Conservation (phyloP, 2,329 filamentous ascomycete species). For the Ascochyta fabae region DNA sequence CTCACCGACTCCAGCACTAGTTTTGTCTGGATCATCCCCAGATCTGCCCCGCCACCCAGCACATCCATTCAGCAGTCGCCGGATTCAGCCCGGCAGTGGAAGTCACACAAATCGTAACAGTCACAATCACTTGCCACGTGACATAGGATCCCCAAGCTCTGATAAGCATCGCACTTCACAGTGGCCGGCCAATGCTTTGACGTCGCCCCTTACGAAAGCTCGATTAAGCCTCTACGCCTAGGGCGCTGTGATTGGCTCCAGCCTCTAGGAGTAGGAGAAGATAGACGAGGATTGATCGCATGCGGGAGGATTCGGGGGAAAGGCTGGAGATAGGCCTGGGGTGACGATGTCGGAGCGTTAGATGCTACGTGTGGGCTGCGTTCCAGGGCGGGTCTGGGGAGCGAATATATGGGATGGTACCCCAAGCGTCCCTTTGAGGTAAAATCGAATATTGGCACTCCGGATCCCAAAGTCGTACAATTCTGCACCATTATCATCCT, state of each 20-base stretch:
- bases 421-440: constrained; percentile 10
- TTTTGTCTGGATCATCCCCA: constrained; percentile 11
- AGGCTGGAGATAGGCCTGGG: constrained; percentile 13
- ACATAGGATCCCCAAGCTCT: constrained; percentile 5
- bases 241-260: constrained; percentile 17
- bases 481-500: not conserved
- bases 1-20: constrained; percentile 10
- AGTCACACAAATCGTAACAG: constrained; percentile 15
- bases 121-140: constrained; percentile 12
- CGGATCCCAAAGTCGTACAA: not conserved
- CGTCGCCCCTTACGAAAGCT: constrained; percentile 16
- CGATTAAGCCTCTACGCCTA: constrained; percentile 10
- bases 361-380: constrained; percentile 8
- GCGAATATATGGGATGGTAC: constrained; percentile 10
- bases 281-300: constrained; percentile 9
- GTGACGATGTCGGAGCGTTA: constrained; percentile 17
- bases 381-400: constrained; percentile 2
- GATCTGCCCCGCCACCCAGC: constrained; percentile 4
- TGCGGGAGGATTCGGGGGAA: constrained; percentile 14
- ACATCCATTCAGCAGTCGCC: constrained; percentile 12
- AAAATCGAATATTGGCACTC: constrained; percentile 1
- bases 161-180: constrained; percentile 15
- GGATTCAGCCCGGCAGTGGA: not conserved
- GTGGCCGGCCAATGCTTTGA: constrained; percentile 13
- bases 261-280: constrained; percentile 9